Base-by-base conservation (phyloP, 768 basidiomycete genomes). In the Termitomyces bulborhizus region DNA sequence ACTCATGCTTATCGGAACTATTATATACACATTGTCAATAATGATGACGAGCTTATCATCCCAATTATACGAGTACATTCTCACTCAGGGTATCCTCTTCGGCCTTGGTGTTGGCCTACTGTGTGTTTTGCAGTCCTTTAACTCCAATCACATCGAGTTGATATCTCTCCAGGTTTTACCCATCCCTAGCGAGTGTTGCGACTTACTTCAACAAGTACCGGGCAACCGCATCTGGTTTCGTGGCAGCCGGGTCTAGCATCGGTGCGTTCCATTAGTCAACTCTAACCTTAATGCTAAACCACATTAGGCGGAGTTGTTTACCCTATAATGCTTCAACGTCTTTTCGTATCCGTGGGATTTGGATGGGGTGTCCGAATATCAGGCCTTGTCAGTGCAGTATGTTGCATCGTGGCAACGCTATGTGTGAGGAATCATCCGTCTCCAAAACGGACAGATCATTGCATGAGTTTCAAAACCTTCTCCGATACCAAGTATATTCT, bases 211-310 rank as follows among this genome's bases (percentile, higher is more conserved):
- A 65, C 46, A 77, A 76, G 57, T 82, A 84, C 58, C 79, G 88
- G 13, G 86, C 85, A 3, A 84, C 88, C 2, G 87, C 89, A 0
- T 71, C 87, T 37, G 90, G 90, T 2, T 70, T 92, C 53, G 84
- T 82, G 16, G 75, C 80, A 1, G 80, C 87, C 34, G 90, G 90
- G n/a, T 84, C 84, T 26, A 80, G 85, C 54, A 65, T 80, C 54
- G 85, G 85, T 83, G 34, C 13, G 31, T 49, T 36, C 31, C 46
- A 51, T 48, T 16, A 29, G 37, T 37, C 32, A 51, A 18, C 29
- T 50, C 18, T 21, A 41, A 27, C 8, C 36, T 26, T 40, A 36
- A 29, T 55, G 56, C 53, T 37, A 39, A 39, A 43, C 32, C 32
- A 44, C 15, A 31, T 26, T 62, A 80, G 89, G 89, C 24, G 86